Percentiles rank a stretch among this genome's conserved stretches.
phyloP scores from a whole-genome alignment of 1,139 yeast genomes.

The Petasospora rhodanensis region DNA sequence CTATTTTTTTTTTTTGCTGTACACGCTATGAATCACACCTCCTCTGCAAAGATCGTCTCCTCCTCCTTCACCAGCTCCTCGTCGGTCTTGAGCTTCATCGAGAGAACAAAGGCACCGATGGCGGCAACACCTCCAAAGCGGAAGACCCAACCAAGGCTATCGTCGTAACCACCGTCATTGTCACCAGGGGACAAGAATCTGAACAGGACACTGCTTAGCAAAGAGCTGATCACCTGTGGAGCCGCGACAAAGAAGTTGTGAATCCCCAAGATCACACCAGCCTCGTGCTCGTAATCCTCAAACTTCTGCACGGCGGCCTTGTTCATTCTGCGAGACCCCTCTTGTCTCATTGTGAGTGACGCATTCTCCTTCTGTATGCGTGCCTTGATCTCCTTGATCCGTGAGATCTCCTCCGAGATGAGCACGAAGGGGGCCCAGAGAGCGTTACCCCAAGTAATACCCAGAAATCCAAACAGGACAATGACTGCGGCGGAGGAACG shows the following conservation, averaged over 20 bases:
- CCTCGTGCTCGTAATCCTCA: slow-evolving; percentile 38
- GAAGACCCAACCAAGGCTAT: slow-evolving; percentile 44
- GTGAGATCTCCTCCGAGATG: slow-evolving; percentile 43
- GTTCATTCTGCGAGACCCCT: slow-evolving; percentile 2
- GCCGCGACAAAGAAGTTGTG: slow-evolving; percentile 47
- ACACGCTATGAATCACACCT: too few relatives aligned
- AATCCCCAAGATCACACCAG: slow-evolving; percentile 43
- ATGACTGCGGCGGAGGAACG: slow-evolving; percentile 34
- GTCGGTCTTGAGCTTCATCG: slow-evolving; percentile 32
- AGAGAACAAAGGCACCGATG: slow-evolving; percentile 35
- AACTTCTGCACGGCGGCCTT: slow-evolving; percentile 20
- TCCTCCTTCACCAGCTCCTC: slow-evolving; percentile 33
- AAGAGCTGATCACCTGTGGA: slow-evolving; percentile 43
- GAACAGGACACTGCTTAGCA: slow-evolving; percentile 38
- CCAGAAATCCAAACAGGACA: slow-evolving; percentile 38
- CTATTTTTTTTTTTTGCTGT: too few relatives aligned
- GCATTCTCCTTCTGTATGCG: slow-evolving; percentile 16
- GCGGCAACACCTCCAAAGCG: slow-evolving; percentile 43
- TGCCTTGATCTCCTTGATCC: slow-evolving; percentile 36
- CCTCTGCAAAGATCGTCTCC: too few relatives aligned
- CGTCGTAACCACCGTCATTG: slow-evolving; percentile 27
- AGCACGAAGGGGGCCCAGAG: slow-evolving; percentile 49
- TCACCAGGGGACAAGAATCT: slow-evolving; percentile 25
- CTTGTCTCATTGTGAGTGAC: neutral
- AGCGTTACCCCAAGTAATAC: slow-evolving; percentile 48